These are phyloP conservation scores for Aspergillus incahuasiensis DNA, from an alignment of 495 filamentous ascomycete genomes.

Conservation along the genomic window DNA sequence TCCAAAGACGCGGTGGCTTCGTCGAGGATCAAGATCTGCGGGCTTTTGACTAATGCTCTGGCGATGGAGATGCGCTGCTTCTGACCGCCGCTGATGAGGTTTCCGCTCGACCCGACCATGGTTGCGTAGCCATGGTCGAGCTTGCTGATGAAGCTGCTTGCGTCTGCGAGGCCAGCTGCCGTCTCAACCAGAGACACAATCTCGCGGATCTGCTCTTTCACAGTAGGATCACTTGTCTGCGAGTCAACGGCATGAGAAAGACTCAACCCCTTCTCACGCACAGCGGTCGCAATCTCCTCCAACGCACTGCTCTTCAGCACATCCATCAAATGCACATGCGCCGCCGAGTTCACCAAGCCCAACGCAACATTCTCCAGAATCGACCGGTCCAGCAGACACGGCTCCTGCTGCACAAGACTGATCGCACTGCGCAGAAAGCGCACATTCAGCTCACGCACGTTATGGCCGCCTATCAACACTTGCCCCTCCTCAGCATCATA, in stretches of 20 bases:
- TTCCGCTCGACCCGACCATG: constrained; percentile 47
- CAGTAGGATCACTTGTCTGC: not conserved
- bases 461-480: constrained; percentile 46
- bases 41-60: constrained; percentile 54
- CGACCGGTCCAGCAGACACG: constrained; percentile 56
- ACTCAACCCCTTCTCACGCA: constrained; percentile 25
- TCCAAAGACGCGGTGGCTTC: constrained; percentile 56
- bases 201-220: constrained; percentile 20
- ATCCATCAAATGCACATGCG: constrained; percentile 29
- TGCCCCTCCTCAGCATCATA: constrained; percentile 37
- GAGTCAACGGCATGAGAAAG: constrained; percentile 3
- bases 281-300: constrained; percentile 22
- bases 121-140: constrained; percentile 48
- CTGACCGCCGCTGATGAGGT: constrained; percentile 52
- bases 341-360: constrained; percentile 54
- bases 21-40: constrained; percentile 47
- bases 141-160: constrained; percentile 38
- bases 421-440: constrained; percentile 53
- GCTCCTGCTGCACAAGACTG: constrained; percentile 63
- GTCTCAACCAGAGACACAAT: constrained; percentile 36
- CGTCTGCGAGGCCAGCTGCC: constrained; percentile 37
- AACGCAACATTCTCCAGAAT: constrained; percentile 65
- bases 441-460: constrained; percentile 52
- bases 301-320: constrained; percentile 29
- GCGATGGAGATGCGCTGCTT: constrained; percentile 63